Base-by-base conservation (phyloP, 345 rosid genomes). In the Salix dunnii region DNA sequence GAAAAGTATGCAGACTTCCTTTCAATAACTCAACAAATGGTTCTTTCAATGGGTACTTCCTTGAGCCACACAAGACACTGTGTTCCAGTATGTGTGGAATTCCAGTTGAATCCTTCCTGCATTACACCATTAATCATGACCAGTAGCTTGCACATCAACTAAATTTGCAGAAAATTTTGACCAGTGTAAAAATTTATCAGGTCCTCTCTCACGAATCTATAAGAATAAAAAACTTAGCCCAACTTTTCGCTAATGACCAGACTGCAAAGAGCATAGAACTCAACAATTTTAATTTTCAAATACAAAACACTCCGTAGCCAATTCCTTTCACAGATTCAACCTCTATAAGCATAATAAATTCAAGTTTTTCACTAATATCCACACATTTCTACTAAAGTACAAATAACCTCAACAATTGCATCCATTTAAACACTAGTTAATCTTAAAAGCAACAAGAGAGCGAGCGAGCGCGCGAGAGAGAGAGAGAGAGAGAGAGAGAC, bases 71-170 rank as follows among this genome's bases (percentile, higher is more conserved):
- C 18, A 96, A 84, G 11, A 96, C 99, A 71, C 98, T 92, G 83
- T 96, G 99, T 79, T 96, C 98, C 86, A 96, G 76, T 78, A 96
- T 93, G 88, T 93, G 99, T 20, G 99, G 99, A 81, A 96, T 94
- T 72, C 97, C 99, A 69, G 98, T 92, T 49, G 99, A 96, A 91
- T 96, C 91, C 81, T 88, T 88, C 80, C 99, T 93, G 89, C 92
- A 90, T 76, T 38, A 61, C 51, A 77, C 13, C 70, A 21, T 17
- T 58, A 58, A 25, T 25, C 28, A n/a, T 1, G 14, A 58, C 23
- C 63, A 58, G 63, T 58, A 58, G 63, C 28, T 58, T 58, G 63
- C 28, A 58, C 63, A n/a, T 58, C 28, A 23, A 23, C 28, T 58
- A n/a, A 58, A n/a, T n/a, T 23, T 23, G 63, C 0, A n/a, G 23